phyloP scores from a whole-genome alignment of 129 eudicot species.

The Chrysanthemum lavandulifolium region DNA sequence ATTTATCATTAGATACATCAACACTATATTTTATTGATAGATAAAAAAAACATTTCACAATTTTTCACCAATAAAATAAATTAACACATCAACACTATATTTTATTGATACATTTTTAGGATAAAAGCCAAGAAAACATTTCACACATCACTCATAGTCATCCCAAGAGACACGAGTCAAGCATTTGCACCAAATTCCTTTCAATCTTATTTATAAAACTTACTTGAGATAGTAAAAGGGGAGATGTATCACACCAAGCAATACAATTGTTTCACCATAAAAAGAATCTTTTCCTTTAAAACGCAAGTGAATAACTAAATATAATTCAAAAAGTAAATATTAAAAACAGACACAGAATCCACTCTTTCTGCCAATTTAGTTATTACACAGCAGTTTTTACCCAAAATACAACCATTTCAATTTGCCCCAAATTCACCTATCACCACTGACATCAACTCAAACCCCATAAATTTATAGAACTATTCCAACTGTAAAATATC shows the following conservation, averaged over 20 bases:
- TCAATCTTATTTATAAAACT: neutral
- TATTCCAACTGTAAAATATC: constrained; percentile 19
- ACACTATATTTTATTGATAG: too few relatives aligned
- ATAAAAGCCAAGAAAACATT: neutral
- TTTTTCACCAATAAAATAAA: neutral
- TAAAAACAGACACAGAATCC: constrained; percentile 14
- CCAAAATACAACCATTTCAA: constrained; percentile 26
- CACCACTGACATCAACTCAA: constrained; percentile 29
- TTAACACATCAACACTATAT: neutral
- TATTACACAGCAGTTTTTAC: constrained; percentile 36
- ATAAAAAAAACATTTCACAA: too few relatives aligned
- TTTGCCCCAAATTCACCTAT: constrained; percentile 35
- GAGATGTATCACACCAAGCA: constrained; percentile 13
- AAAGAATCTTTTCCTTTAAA: constrained; percentile 26
- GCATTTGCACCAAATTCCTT: constrained; percentile 20
- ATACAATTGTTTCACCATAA: constrained; percentile 26
- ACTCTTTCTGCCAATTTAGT: constrained; percentile 26
- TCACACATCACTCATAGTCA: constrained; percentile 27
- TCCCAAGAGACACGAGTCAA: constrained; percentile 16
- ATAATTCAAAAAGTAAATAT: too few relatives aligned
- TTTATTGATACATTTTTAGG: too few relatives aligned
- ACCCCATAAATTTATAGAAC: constrained; percentile 10
- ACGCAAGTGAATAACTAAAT: constrained; percentile 16
- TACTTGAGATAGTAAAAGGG: constrained; percentile 19
- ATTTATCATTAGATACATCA: too few relatives aligned